Evolutionary conservation across 1,284 basidiomycete species (phyloP).

Genomic region (Ustilago loliicola): DNA sequence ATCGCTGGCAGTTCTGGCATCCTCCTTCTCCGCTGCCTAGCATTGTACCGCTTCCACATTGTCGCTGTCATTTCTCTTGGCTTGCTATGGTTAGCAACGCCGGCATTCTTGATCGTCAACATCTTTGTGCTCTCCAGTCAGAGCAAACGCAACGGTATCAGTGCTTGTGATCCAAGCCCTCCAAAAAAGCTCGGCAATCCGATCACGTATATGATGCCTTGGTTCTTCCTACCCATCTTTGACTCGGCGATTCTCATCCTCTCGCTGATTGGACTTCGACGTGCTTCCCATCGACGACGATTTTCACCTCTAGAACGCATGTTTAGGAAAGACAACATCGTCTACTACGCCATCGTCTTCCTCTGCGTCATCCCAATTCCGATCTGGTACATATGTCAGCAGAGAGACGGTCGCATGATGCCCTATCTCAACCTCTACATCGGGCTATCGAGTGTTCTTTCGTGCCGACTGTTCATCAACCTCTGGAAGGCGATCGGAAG

Average conservation of each 20-base stretch:
- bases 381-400: conserved; percentile 43
- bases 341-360: conserved; percentile 50
- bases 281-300: conserved; percentile 43
- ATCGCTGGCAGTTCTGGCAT: conserved; percentile 53
- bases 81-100: conserved; percentile 46
- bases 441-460: conserved; percentile 46
- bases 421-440: conserved; percentile 54
- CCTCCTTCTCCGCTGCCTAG: conserved; percentile 46
- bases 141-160: conserved; percentile 48
- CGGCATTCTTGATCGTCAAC: conserved; percentile 45
- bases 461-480: conserved; percentile 53
- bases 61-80: conserved; percentile 38
- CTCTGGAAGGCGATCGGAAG: conserved; percentile 55
- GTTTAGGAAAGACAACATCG: conserved; percentile 55
- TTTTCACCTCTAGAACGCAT: conserved; percentile 45
- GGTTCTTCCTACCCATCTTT: conserved; percentile 54
- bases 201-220: conserved; percentile 45
- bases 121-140: conserved; percentile 36
- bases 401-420: conserved; percentile 47
- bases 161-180: conserved; percentile 44
- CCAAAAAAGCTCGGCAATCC: conserved; percentile 24
- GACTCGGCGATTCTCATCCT: conserved; percentile 50
- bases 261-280: conserved; percentile 39
- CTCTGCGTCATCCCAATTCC: conserved; percentile 52
- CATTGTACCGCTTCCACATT: conserved; percentile 48